phyloP scores from a whole-genome alignment of 2,329 filamentous ascomycete species.

The Exophiala sp. region DNA sequence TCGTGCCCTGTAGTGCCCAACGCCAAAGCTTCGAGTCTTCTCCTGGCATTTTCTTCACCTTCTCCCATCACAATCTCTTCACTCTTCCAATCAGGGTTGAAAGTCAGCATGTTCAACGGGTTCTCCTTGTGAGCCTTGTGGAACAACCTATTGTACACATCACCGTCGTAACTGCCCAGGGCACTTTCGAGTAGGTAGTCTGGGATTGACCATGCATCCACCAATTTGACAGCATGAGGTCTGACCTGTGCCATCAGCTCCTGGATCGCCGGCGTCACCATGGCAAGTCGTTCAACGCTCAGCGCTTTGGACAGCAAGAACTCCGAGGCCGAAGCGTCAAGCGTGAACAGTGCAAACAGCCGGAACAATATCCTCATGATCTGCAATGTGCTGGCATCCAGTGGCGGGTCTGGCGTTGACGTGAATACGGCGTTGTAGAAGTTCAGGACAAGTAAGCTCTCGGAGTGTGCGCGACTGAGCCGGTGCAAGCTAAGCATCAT shows the following conservation, averaged over 20 bases:
- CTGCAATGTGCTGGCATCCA: constrained; percentile 29
- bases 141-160: constrained; percentile 53
- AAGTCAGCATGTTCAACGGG: constrained; percentile 49
- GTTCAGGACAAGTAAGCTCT: constrained; percentile 47
- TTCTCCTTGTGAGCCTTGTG: constrained; percentile 51
- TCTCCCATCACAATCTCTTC: constrained; percentile 50
- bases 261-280: constrained; percentile 41
- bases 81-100: constrained; percentile 48
- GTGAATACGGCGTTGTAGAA: constrained; percentile 42
- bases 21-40: constrained; percentile 23
- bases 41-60: constrained; percentile 35
- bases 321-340: constrained; percentile 44
- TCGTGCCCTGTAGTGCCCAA: constrained; percentile 22
- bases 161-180: constrained; percentile 50
- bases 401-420: constrained; percentile 23
- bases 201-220: constrained; percentile 53
- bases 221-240: constrained; percentile 51
- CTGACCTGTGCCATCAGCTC: constrained; percentile 47
- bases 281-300: constrained; percentile 40
- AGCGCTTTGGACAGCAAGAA: constrained; percentile 46
- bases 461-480: constrained; percentile 44
- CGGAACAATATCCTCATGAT: constrained; percentile 45
- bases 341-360: constrained; percentile 48
- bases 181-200: constrained; percentile 53
- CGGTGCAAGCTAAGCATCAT: constrained; percentile 36